These are phyloP conservation scores for Flammula alnicola DNA, from an alignment of 1,284 basidiomycete genomes.

Conservation along the genomic window DNA sequence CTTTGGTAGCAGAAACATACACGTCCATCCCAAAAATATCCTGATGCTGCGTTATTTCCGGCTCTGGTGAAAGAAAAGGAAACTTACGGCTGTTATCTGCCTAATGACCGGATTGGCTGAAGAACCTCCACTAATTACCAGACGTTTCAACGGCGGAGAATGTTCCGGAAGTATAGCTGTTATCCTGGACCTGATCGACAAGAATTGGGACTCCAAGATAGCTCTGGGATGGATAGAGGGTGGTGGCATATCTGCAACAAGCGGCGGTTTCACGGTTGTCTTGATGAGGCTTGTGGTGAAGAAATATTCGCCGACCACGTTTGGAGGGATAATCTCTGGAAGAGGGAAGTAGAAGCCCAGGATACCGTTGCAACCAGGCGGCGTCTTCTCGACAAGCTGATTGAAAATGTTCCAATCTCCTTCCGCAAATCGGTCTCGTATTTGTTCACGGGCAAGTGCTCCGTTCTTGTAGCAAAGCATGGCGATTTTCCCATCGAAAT, in stretches of 20 bases:
- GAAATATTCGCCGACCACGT: conserved; percentile 69
- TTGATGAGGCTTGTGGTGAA: conserved; percentile 43
- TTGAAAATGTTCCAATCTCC: conserved; percentile 79
- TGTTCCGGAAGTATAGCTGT: conserved; percentile 67
- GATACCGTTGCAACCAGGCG: conserved; percentile 64
- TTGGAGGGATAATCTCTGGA: conserved; percentile 85
- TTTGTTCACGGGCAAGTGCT: conserved; percentile 79
- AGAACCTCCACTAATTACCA: conserved; percentile 84
- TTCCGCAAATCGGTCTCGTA: conserved; percentile 71
- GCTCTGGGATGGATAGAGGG: conserved; percentile 70
- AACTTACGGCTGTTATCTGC: conserved; percentile 65
- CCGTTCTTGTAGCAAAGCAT: conserved; percentile 90
- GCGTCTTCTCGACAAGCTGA: conserved; percentile 58
- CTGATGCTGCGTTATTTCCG: conserved; percentile 23
- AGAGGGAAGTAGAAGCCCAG: conserved; percentile 77
- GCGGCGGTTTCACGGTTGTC: conserved; percentile 23
- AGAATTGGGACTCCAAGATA: conserved; percentile 85
- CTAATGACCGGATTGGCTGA: conserved; percentile 77
- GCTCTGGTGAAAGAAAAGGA: conserved; percentile 3
- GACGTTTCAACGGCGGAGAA: conserved; percentile 62
- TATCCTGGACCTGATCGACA: conserved; percentile 77
- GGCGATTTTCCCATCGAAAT: conserved; percentile 63
- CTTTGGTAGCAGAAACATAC: conserved; percentile 68
- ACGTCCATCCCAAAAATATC: conserved; percentile 80
- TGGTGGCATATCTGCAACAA: conserved; percentile 46